These are phyloP conservation scores for Tilletiopsis washingtonensis DNA, from an alignment of 1,284 basidiomycete species.

Conservation along the genomic window DNA sequence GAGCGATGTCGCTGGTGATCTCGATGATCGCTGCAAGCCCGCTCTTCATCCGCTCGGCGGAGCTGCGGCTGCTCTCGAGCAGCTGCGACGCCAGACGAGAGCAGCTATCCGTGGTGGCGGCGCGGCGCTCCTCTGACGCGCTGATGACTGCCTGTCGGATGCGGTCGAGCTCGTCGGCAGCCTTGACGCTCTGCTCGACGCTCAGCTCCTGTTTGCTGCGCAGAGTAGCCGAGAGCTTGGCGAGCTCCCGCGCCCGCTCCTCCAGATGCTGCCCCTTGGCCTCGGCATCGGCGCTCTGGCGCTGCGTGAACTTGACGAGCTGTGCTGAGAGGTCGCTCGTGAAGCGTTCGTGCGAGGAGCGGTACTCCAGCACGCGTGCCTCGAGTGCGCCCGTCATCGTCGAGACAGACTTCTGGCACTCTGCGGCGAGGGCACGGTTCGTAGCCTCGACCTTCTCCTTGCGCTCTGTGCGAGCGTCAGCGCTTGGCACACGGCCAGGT, in stretches of 20 bases:
- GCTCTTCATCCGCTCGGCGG: too few relatives aligned
- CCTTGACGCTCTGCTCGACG: slow-evolving; percentile 54
- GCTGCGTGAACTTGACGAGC: slow-evolving; percentile 35
- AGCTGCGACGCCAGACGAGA: too few relatives aligned
- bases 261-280: slow-evolving; percentile 53
- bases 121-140: slow-evolving; percentile 53
- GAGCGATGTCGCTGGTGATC: slow-evolving; percentile 54
- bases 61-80: too few relatives aligned
- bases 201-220: slow-evolving; percentile 32
- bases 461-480: slow-evolving; percentile 55
- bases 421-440: slow-evolving; percentile 61
- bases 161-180: slow-evolving; percentile 59
- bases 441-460: slow-evolving; percentile 61
- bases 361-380: slow-evolving; percentile 59
- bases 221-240: slow-evolving; percentile 12
- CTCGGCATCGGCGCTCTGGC: slow-evolving; percentile 56
- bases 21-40: slow-evolving; percentile 46
- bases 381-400: slow-evolving; percentile 56
- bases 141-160: slow-evolving; percentile 56
- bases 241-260: slow-evolving; percentile 12
- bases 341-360: slow-evolving; percentile 56
- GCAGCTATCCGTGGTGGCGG: too few relatives aligned
- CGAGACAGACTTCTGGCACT: slow-evolving; percentile 58
- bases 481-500: not conserved
- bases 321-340: slow-evolving; percentile 51